Conservation (phyloP, 2,329 filamentous ascomycete genomes). For the Mariannaea elegans region DNA sequence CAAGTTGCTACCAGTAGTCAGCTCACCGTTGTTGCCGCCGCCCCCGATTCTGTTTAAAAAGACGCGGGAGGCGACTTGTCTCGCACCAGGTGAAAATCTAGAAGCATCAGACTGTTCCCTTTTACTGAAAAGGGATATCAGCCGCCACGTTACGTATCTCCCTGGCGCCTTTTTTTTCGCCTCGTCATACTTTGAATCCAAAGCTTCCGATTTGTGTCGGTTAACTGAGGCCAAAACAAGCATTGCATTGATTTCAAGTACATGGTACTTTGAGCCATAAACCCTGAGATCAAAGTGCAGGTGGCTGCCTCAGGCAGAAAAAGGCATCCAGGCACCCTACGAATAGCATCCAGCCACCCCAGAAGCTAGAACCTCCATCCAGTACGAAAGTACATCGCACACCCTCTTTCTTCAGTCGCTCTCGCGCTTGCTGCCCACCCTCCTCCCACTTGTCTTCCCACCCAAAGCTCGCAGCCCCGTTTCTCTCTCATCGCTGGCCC, state of each 20-base stretch:
- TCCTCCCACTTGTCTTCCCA: constrained; percentile 15
- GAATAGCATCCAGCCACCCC: constrained; percentile 29
- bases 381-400: constrained; percentile 30
- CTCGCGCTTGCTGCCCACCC: constrained; percentile 10
- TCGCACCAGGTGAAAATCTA: constrained; percentile 10
- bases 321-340: neutral
- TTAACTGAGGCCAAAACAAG: constrained; percentile 3
- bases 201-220: constrained; percentile 15
- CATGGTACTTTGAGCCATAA: constrained; percentile 6
- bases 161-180: constrained; percentile 9
- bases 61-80: constrained; percentile 31
- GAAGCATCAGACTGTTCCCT: constrained; percentile 6
- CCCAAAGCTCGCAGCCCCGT: constrained; percentile 17
- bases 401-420: constrained; percentile 24
- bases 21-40: constrained; percentile 38
- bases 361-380: constrained; percentile 25
- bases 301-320: constrained; percentile 12
- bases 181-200: constrained; percentile 15
- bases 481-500: constrained; percentile 17
- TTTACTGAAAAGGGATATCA: constrained; percentile 11
- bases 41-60: constrained; percentile 33
- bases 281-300: constrained; percentile 2
- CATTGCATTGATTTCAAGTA: constrained; percentile 10
- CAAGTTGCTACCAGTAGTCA: constrained; percentile 32
- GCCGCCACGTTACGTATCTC: constrained; percentile 14